Percentiles rank a stretch among this genome's conserved stretches.
Conservation (phyloP, 805 yeast genomes). For the Lachancea waltii region DNA sequence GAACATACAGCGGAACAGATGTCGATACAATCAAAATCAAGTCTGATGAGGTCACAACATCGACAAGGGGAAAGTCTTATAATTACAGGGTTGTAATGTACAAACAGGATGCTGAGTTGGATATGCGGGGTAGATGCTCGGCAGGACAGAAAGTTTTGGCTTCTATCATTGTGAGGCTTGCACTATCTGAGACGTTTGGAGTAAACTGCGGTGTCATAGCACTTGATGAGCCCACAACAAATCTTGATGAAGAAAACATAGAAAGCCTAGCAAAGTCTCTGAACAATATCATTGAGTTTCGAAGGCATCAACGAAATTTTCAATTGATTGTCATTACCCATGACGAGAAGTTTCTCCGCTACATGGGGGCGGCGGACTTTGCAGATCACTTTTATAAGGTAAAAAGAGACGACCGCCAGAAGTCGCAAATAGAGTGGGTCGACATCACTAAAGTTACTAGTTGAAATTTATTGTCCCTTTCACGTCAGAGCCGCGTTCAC, state of each 20-base stretch:
- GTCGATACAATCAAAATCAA: constrained; percentile 83
- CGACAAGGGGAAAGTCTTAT: constrained; percentile 55
- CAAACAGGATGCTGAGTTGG: constrained; percentile 84
- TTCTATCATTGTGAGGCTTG: constrained; percentile 81
- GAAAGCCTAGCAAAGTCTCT: constrained; percentile 81
- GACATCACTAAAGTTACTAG: constrained; percentile 35
- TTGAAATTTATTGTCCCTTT: background rate
- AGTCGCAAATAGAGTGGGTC: constrained; percentile 64
- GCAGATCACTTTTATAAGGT: constrained; percentile 84
- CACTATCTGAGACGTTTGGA: constrained; percentile 94
- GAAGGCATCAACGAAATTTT: constrained; percentile 78
- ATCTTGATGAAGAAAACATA: constrained; percentile 82
- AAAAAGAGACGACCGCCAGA: constrained; percentile 72
- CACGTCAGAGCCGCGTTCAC: constrained; percentile 12
- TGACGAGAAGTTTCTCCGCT: constrained; percentile 82
- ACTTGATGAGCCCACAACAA: constrained; percentile 96
- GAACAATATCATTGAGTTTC: constrained; percentile 61
- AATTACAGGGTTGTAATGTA: constrained; percentile 94
- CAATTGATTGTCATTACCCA: constrained; percentile 95
- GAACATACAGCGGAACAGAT: constrained; percentile 91
- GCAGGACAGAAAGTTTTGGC: constrained; percentile 97
- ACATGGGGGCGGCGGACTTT: constrained; percentile 78
- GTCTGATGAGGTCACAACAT: constrained; percentile 54
- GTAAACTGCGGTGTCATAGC: constrained; percentile 93
- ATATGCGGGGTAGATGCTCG: constrained; percentile 97